Base-by-base conservation (phyloP, 2,329 filamentous ascomycete genomes). In the Aspergillus sp. region DNA sequence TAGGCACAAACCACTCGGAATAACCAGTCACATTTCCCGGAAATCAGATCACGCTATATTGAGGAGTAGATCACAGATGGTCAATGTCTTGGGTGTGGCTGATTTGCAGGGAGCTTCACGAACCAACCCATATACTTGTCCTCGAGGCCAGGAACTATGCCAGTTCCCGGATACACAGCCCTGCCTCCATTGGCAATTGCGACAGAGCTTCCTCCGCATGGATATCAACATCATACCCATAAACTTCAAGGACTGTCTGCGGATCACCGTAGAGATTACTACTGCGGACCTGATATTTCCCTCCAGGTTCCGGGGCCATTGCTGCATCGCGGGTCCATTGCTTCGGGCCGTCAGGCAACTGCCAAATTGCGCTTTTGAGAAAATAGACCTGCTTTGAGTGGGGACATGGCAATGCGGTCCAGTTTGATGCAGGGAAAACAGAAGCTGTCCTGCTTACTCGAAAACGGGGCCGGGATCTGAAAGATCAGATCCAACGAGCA, bases 181-280 rank as follows among this genome's bases (percentile, higher is more conserved):
- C 3, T 19, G 1, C 5, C 33, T 3, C 6, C 33, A 7, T 37
- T 37, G n/a, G 17, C 3, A 37, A 38, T 5, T 37, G 12, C 19
- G 4, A 27, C 60, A 63, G 72, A 2, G 54, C 60, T 39, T 57
- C 51, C 41, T 63, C 59, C 50, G 74, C 63, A 10, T 59, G 66
- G 22, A 50, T 48, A 51, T 74, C 71, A 0, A 71, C 68, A 59
- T 77, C 72, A 57, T 77, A 76, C 0, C 72, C 72, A 58, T 76
- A 78, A 5, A 69, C 70, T 74, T 74, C 77, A 15, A 57, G 51
- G 51, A 74, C 70, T 1, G 73, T 75, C 0, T 67, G 57, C 0
- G 71, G 73, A 55, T 77, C 74, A 44, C 66, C 73, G 73, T 73
- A 77, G 57, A 76, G 73, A 46, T 77, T 76, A 0, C 73, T 60